These are phyloP conservation scores for Psophocarpus tetragonolobus DNA, from an alignment of 306 rosid species.

Conservation along the genomic window DNA sequence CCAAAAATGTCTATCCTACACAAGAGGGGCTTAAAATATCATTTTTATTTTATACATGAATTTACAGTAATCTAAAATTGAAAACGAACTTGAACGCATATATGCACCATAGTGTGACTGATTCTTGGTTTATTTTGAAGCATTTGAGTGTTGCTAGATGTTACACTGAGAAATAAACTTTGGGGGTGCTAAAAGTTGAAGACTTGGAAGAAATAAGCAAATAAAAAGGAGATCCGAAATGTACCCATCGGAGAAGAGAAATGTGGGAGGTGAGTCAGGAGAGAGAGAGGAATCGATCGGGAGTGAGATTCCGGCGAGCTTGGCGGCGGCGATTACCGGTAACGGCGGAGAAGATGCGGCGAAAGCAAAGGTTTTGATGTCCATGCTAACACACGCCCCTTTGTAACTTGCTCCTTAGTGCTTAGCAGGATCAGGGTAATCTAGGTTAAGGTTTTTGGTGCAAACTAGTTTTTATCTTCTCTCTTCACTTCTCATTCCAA, in stretches of 20 bases:
- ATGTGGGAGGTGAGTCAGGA: slow-evolving; percentile 55
- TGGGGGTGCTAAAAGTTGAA: background rate
- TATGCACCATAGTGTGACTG: background rate
- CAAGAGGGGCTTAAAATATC: background rate
- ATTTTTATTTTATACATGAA: background rate
- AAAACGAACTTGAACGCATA: background rate
- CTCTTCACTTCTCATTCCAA: background rate
- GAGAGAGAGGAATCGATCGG: slow-evolving; percentile 55
- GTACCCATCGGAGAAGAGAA: slow-evolving; percentile 71
- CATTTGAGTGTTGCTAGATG: background rate
- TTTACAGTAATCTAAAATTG: background rate
- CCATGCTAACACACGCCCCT: slow-evolving; percentile 39
- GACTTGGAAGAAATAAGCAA: background rate
- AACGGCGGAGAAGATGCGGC: slow-evolving; percentile 68
- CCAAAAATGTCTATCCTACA: background rate
- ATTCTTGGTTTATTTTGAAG: background rate
- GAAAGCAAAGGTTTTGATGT: slow-evolving; percentile 54
- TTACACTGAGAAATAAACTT: background rate
- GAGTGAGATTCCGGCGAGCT: slow-evolving; percentile 54
- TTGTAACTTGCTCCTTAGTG: background rate
- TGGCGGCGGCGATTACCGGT: slow-evolving; percentile 69
- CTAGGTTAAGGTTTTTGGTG: background rate
- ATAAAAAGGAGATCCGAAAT: background rate
- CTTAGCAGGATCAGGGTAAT: no score
- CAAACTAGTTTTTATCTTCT: background rate